Percentiles rank a stretch among this genome's conserved stretches.
Evolutionary conservation across 352 stramenopile species (phyloP).

Genomic region (Aphanomyces stellatus): DNA sequence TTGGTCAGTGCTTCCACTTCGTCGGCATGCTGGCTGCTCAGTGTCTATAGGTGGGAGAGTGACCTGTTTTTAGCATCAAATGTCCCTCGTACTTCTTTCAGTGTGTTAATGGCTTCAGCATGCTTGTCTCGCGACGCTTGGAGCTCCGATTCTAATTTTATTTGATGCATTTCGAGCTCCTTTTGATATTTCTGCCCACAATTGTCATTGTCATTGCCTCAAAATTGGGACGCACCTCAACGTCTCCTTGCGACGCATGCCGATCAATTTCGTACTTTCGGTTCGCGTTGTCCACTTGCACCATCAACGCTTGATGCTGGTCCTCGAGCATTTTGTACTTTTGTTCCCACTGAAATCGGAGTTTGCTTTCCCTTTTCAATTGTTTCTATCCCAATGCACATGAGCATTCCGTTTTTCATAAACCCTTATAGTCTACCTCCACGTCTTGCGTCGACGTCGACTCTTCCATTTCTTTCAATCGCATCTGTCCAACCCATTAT

Average conservation of each 20-base stretch:
- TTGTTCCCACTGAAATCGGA: constrained; percentile 10
- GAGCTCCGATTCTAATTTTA: background rate
- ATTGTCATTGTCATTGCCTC: too few relatives aligned
- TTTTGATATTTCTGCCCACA: background rate
- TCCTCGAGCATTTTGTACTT: constrained; percentile 1
- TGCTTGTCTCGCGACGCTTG: background rate
- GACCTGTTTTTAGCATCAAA: too few relatives aligned
- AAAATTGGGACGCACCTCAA: constrained; percentile 2
- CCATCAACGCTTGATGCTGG: constrained; percentile 9
- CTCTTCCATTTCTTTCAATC: constrained; percentile 6
- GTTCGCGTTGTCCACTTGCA: background rate
- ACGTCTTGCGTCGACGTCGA: background rate
- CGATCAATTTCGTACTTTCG: constrained; percentile 4
- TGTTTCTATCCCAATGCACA: constrained; percentile 8
- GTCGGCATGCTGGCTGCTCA: background rate
- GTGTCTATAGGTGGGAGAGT: too few relatives aligned
- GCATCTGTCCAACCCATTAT: constrained; percentile 12
- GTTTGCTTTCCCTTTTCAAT: background rate
- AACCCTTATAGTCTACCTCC: too few relatives aligned
- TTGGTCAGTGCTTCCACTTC: background rate
- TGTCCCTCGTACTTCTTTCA: background rate
- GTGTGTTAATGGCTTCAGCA: background rate
- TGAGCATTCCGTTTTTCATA: background rate
- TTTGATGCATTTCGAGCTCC: background rate
- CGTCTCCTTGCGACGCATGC: background rate